Conservation (phyloP, 441 rosid genomes). For the Erodium moschatum region DNA sequence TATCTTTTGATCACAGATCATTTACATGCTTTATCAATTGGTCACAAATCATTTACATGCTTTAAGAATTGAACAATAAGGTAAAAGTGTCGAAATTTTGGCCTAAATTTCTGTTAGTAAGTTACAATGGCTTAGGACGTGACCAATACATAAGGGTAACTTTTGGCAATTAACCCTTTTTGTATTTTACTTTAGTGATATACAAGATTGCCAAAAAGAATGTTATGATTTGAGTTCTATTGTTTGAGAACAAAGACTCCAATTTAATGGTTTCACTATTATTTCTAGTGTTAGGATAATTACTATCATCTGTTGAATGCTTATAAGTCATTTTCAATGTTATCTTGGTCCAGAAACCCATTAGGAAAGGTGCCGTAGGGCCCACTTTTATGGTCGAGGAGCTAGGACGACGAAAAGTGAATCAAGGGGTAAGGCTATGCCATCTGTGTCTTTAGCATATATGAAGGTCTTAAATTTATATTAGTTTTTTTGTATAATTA, state of each 20-base stretch:
- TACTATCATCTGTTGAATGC: not conserved
- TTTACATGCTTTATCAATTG: too few species aligned
- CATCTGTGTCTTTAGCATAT: not conserved
- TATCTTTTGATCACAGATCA: too few species aligned
- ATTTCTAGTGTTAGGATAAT: not conserved
- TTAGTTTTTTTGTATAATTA: not conserved
- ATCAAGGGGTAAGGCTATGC: constrained; percentile 45
- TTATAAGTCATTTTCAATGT: not conserved
- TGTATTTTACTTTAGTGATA: not conserved
- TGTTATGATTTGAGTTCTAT: not conserved
- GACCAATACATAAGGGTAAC: too few species aligned
- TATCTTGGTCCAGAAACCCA: constrained; percentile 50
- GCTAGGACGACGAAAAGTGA: constrained; percentile 62
- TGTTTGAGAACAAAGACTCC: not conserved
- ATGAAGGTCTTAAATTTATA: not conserved
- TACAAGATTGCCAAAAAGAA: not conserved
- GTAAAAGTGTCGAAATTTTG: too few species aligned
- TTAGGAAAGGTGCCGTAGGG: constrained; percentile 77
- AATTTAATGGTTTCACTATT: constrained; percentile 3
- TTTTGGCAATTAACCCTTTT: too few species aligned
- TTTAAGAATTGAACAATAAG: too few species aligned
- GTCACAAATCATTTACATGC: too few species aligned
- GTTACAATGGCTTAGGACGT: too few species aligned
- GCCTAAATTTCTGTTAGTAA: too few species aligned
- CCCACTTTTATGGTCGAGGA: constrained; percentile 79